Conservation (phyloP, 495 filamentous ascomycete species). For the Wilcoxina mikolae region DNA sequence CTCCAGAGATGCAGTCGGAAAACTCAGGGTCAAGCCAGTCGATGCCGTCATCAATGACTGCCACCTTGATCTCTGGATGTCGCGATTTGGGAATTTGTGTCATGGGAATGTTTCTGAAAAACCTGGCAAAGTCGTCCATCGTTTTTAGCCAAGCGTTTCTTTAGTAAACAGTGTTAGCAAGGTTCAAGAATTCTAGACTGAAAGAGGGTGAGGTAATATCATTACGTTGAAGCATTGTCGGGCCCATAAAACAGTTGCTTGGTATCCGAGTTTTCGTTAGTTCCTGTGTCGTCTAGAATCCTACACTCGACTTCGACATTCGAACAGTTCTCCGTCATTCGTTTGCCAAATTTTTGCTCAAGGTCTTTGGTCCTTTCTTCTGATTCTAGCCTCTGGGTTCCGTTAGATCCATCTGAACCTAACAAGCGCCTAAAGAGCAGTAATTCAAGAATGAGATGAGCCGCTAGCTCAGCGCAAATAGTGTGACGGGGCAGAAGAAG, state of each 20-base stretch:
- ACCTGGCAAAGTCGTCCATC: constrained; percentile 9
- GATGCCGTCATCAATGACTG: constrained; percentile 35
- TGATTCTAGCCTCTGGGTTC: neutral
- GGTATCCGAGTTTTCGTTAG: neutral
- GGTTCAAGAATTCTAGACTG: neutral
- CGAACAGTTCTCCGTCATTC: neutral
- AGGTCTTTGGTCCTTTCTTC: neutral
- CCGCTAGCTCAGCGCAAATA: too few species aligned
- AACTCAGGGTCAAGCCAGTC: constrained; percentile 23
- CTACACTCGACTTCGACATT: too few species aligned
- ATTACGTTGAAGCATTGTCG: neutral
- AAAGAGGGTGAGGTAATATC: neutral
- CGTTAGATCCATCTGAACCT: too few species aligned
- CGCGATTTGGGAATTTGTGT: neutral
- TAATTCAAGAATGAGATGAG: too few species aligned
- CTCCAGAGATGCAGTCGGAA: neutral
- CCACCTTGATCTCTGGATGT: constrained; percentile 26
- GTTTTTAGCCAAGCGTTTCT: constrained; percentile 10
- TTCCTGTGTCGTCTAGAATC: neutral
- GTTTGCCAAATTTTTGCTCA: neutral
- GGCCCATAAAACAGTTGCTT: too few species aligned
- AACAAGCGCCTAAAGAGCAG: too few species aligned
- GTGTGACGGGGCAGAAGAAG: too few species aligned
- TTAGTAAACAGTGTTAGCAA: neutral
- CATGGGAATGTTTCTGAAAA: constrained; percentile 2